phyloP scores from a whole-genome alignment of 2,329 filamentous ascomycete species.

The Aureobasidium sp. region DNA sequence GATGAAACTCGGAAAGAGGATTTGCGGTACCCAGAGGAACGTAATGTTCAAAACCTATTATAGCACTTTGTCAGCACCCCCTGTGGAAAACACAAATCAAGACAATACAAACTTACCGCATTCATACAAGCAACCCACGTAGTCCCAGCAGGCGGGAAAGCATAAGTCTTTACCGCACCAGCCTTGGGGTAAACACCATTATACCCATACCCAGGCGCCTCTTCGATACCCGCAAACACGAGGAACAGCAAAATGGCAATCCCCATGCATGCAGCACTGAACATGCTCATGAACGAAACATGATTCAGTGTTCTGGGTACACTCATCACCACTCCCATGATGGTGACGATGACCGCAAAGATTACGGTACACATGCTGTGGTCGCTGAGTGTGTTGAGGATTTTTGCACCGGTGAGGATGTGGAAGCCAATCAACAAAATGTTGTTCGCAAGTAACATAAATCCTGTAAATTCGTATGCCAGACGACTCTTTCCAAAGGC shows the following conservation, averaged over 20 bases:
- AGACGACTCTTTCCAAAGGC: slow-evolving; percentile 36
- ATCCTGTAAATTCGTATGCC: slow-evolving; percentile 39
- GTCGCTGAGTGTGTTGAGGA: slow-evolving; percentile 42
- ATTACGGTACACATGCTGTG: slow-evolving; percentile 43
- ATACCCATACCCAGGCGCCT: slow-evolving; percentile 38
- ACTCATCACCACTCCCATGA: slow-evolving; percentile 42
- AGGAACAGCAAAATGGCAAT: slow-evolving; percentile 44
- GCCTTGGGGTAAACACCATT: slow-evolving; percentile 37
- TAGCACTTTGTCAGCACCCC: background rate
- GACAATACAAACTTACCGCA: slow-evolving; percentile 27
- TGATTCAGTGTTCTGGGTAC: slow-evolving; percentile 39
- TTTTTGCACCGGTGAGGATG: slow-evolving; percentile 41
- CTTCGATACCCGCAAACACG: slow-evolving; percentile 41
- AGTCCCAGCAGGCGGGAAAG: slow-evolving; percentile 39
- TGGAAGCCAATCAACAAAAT: slow-evolving; percentile 45
- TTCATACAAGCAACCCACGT: slow-evolving; percentile 43
- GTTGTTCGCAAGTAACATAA: slow-evolving; percentile 45
- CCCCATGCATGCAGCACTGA: slow-evolving; percentile 42
- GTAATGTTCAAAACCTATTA: slow-evolving; percentile 34
- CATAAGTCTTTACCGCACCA: slow-evolving; percentile 39
- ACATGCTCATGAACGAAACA: slow-evolving; percentile 45
- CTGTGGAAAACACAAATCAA: too few species aligned
- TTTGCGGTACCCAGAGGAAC: slow-evolving; percentile 45
- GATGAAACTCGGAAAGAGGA: slow-evolving; percentile 46
- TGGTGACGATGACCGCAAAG: slow-evolving; percentile 38